phyloP scores from a whole-genome alignment of 805 yeast species.

The Metschnikowia continentalis region DNA sequence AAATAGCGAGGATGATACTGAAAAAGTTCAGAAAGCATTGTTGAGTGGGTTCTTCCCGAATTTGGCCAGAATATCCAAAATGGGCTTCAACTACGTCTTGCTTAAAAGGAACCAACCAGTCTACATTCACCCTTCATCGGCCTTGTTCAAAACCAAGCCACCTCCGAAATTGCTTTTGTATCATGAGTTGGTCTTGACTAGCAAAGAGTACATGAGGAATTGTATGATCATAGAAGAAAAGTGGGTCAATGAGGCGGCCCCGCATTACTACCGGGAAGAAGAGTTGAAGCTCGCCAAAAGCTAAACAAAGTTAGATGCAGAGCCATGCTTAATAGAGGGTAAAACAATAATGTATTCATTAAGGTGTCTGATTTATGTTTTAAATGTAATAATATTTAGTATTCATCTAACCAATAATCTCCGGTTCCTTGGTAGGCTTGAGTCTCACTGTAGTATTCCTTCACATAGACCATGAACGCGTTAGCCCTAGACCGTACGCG shows the following conservation, averaged over 20 bases:
- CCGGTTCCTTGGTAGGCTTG: too few species aligned
- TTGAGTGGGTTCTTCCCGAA: conserved; percentile 70
- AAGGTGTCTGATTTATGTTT: not conserved
- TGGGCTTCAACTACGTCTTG: conserved; percentile 68
- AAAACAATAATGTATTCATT: not conserved
- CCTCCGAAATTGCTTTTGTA: conserved; percentile 73
- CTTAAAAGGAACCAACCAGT: conserved; percentile 69
- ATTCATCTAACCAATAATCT: too few species aligned
- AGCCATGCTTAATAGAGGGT: not conserved
- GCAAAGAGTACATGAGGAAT: conserved; percentile 84
- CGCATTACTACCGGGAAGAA: conserved; percentile 44
- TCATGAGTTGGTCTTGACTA: conserved; percentile 78
- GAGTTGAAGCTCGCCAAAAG: conserved; percentile 18
- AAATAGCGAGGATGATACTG: conserved; percentile 16
- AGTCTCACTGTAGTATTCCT: not conserved
- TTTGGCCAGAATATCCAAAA: conserved; percentile 52
- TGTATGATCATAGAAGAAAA: conserved; percentile 67
- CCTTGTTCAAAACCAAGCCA: conserved; percentile 58
- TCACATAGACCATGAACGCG: not conserved
- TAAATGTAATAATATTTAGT: too few species aligned
- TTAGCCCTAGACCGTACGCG: not conserved
- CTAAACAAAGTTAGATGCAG: not conserved
- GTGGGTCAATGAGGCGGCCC: conserved; percentile 75
- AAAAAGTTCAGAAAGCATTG: conserved; percentile 48
- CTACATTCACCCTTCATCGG: conserved; percentile 81